Base-by-base conservation (phyloP, 352 stramenopile genomes). In the Pythium oligandrum region DNA sequence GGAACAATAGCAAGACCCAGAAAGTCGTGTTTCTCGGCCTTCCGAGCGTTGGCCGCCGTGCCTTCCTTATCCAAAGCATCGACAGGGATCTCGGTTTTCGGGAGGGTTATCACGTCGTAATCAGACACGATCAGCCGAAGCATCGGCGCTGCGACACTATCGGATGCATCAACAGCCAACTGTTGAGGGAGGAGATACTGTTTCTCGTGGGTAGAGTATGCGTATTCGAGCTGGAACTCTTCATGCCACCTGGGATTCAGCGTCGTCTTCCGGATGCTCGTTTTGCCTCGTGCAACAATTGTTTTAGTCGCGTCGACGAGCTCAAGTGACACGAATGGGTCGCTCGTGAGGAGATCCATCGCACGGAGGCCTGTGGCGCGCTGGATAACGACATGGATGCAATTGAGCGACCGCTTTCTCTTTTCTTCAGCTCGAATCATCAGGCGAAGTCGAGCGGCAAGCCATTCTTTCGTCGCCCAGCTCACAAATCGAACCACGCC, bases 201-300 rank as follows among this genome's bases (percentile, higher is more conserved):
- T 17, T 50, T 12, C 17, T 66, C 44, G n/a, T 83, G 60, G 8
- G 55, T 58, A n/a, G 38, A 43, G 31, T 67, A 82, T n/a, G 56
- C 63, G 42, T 83, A 88, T 6, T 63, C 64, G 9, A 91, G 67
- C 32, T 59, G 52, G 45, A 91, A 91, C 57, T 87, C 75, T 44
- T 91, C 81, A 56, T 88, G 79, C 81, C 81, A 91, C 36, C 69
- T 74, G 1, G 81, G 81, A 8, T 83, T 81, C 7, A 71, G 61
- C 2, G 76, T 81, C 34, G 77, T 77, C 32, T 64, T 59, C 3
- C 70, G 64, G 26, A 88, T 76, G 32, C 66, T 75, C 4, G 78
- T 89, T 37, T 74, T 55, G 3, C 73, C 75, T 7, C 70, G 73
- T 4, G 57, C 64, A 7, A 81, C 57, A 3, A 81, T 48, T 4